phyloP scores from a whole-genome alignment of 2,329 filamentous ascomycete genomes.

The Fusarium torreyae region DNA sequence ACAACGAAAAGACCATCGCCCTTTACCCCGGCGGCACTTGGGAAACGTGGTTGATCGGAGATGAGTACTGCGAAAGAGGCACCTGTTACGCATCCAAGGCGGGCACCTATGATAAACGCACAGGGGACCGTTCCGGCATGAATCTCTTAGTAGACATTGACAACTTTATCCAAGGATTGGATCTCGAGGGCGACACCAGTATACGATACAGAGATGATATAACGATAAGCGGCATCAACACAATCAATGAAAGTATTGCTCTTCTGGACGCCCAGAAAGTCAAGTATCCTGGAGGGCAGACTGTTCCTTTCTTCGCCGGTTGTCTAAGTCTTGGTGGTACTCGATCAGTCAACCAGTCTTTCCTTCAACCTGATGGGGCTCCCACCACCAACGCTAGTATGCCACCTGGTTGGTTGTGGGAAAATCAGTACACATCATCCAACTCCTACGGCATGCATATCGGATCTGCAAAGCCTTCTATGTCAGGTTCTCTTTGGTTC shows the following conservation, averaged over 20 bases:
- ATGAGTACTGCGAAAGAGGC: conserved; percentile 5
- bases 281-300: conserved; percentile 2
- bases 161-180: conserved; percentile 8
- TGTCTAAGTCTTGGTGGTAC: conserved; percentile 16
- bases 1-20: background rate
- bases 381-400: conserved; percentile 5
- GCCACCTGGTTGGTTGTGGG: conserved; percentile 10
- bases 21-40: conserved; percentile 13
- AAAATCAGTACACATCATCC: background rate
- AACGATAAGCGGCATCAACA: background rate
- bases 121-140: background rate
- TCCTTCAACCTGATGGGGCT: background rate
- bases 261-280: conserved; percentile 10
- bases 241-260: background rate
- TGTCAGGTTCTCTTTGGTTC: conserved; percentile 10
- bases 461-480: background rate
- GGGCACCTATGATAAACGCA: background rate
- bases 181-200: background rate
- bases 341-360: conserved; percentile 3
- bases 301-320: background rate
- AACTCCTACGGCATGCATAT: conserved; percentile 24
- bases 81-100: conserved; percentile 15
- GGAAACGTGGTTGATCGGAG: conserved; percentile 20
- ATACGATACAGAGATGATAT: background rate
- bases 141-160: background rate